Conservation (phyloP, 1,284 basidiomycete genomes). For the Ustilago bromivora region DNA sequence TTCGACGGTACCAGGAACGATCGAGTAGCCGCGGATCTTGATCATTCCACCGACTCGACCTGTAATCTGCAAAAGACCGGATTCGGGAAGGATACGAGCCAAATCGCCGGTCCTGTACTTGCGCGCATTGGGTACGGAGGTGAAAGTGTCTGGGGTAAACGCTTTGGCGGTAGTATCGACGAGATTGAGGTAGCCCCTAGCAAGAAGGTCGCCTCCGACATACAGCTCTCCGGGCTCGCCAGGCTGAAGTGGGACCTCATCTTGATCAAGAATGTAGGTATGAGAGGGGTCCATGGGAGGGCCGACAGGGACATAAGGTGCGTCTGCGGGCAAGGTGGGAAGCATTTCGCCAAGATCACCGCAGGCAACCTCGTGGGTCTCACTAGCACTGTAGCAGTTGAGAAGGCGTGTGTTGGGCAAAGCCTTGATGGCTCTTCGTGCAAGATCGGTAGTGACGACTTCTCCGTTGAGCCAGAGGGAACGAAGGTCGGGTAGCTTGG, state of each 20-base stretch:
- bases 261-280: constrained; percentile 65
- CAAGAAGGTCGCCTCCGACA: constrained; percentile 65
- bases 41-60: constrained; percentile 69
- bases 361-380: constrained; percentile 68
- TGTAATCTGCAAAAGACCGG: constrained; percentile 65
- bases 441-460: constrained; percentile 67
- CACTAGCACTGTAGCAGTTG: constrained; percentile 68
- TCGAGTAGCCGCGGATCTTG: constrained; percentile 68
- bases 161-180: constrained; percentile 65
- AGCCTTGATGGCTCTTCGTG: constrained; percentile 59
- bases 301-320: constrained; percentile 64
- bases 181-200: constrained; percentile 67
- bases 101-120: constrained; percentile 68
- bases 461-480: constrained; percentile 69
- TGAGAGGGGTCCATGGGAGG: constrained; percentile 59
- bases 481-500: constrained; percentile 58
- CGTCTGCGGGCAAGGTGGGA: constrained; percentile 23
- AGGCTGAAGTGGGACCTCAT: constrained; percentile 51
- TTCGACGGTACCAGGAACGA: constrained; percentile 64
- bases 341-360: constrained; percentile 62
- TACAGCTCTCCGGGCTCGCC: constrained; percentile 64
- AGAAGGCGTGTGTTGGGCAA: constrained; percentile 63
- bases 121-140: constrained; percentile 33
- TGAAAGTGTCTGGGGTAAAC: constrained; percentile 55
- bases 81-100: constrained; percentile 55